Percentiles rank a stretch among this genome's conserved stretches.
phyloP scores from a whole-genome alignment of 2,329 filamentous ascomycete genomes.

The Neonectria sp. region DNA sequence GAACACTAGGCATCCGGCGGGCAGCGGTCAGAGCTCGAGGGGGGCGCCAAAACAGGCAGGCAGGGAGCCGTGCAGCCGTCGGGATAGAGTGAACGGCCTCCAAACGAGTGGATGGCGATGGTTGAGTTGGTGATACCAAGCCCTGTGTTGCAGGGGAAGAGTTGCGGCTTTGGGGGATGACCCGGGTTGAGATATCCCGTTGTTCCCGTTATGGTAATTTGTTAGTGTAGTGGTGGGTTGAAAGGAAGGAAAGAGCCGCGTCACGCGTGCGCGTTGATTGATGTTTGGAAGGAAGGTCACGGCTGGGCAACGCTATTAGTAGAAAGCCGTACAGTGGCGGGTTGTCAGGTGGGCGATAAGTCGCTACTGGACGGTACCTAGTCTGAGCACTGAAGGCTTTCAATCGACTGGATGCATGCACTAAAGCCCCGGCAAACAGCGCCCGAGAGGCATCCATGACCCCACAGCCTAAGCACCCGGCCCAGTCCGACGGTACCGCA shows the following conservation, averaged over 20 bases:
- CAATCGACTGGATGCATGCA: background rate
- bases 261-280: conserved; percentile 35
- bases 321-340: background rate
- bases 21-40: conserved; percentile 8
- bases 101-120: conserved; percentile 11
- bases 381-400: no score
- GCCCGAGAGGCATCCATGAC: background rate
- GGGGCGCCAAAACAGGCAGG: conserved; percentile 24
- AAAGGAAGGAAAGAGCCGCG: conserved; percentile 31
- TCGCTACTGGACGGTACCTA: no score
- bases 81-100: conserved; percentile 23
- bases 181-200: conserved; percentile 12
- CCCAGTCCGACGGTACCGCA: background rate
- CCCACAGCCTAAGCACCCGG: background rate
- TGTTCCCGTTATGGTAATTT: conserved; percentile 8
- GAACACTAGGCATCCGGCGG: conserved; percentile 30
- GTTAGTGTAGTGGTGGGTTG: conserved; percentile 25
- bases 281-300: background rate
- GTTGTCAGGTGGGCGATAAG: background rate
- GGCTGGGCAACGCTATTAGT: background rate
- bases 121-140: conserved; percentile 19
- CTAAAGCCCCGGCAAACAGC: background rate
- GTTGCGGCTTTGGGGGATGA: background rate
- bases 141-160: conserved; percentile 15
- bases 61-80: conserved; percentile 34